Base-by-base conservation (phyloP, 352 stramenopile genomes). In the Globisporangium radiosum region DNA sequence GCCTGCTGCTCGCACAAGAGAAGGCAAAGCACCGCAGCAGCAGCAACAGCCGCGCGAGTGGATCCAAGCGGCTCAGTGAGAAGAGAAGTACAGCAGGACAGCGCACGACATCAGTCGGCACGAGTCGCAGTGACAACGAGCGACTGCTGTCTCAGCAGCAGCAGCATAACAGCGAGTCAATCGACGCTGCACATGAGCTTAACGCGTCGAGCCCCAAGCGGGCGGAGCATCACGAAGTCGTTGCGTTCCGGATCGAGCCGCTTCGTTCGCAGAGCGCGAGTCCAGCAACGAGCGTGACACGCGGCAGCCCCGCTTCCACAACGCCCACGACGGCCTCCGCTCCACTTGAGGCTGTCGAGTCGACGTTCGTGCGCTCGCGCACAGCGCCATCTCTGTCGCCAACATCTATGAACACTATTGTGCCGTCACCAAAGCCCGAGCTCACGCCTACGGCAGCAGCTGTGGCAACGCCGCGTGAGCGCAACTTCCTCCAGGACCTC, bases 401-500 rank as follows among this genome's bases (percentile, higher is more conserved):
- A 1, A 43, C 37, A 5, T 25, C 5, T 37, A 19, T 5, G 14
- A 7, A 8, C 14, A 5, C 40, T 33, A 50, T 5, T 10, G 17
- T 17, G 9, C 25, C 17, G 40, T 14, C 5, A 6, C 25, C 39
- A 11, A 45, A 54, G 14, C 44, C 47, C 6, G 7, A n/a, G 7
- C 39, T 7, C 43, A 5, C 15, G 15, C n/a, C 45, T 13, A 8
- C 40, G 11, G 7, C 7, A 8, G 11, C 40, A 8, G 40, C 40
- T 13, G 40, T 44, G 11, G 40, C 40, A 14, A n/a, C 45, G 15
- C 6, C 45, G 17, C 45, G 45, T 9, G 78, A 88, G 60, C 70
- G 62, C 54, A 63, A 49, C 4, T 94, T 94, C 33, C 63, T 94
- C 33, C 75, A 85, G 19, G 70, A 78, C 2, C 58, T 94, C 9